phyloP scores from a whole-genome alignment of 2,329 filamentous ascomycete species.

The Camptophora hylomeconis region DNA sequence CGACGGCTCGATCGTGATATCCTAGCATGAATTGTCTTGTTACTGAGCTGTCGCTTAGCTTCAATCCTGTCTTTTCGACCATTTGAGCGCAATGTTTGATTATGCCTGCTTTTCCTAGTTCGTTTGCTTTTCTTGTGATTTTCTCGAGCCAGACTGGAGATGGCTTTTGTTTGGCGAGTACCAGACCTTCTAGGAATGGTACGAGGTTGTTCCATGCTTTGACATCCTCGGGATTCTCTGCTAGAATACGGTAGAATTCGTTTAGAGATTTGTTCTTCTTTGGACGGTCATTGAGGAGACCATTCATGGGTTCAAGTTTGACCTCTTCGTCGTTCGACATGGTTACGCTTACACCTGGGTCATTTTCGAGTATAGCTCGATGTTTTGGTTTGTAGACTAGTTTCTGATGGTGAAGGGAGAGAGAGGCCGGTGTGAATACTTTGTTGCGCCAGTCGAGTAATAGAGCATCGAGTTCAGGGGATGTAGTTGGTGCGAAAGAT shows the following conservation, averaged over 20 bases:
- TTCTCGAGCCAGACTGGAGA: conserved; percentile 21
- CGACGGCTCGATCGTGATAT: conserved; percentile 24
- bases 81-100: conserved; percentile 27
- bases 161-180: conserved; percentile 18
- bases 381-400: conserved; percentile 28
- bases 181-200: conserved; percentile 27
- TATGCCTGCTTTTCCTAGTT: conserved; percentile 22
- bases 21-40: conserved; percentile 25
- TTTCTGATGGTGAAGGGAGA: conserved; percentile 24
- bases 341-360: conserved; percentile 27
- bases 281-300: conserved; percentile 19
- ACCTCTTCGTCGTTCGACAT: conserved; percentile 27
- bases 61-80: conserved; percentile 23
- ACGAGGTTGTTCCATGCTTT: conserved; percentile 26
- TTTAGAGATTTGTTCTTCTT: conserved; percentile 20
- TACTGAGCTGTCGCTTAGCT: conserved; percentile 19
- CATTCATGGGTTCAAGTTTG: conserved; percentile 25
- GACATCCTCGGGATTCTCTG: conserved; percentile 21
- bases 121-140: conserved; percentile 25
- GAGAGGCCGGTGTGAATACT: conserved; percentile 30
- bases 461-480: conserved; percentile 27
- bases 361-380: conserved; percentile 23
- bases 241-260: conserved; percentile 24
- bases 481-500: conserved; percentile 26
- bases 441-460: conserved; percentile 29